Evolutionary conservation across 2,329 filamentous ascomycete species (phyloP), one percentile per base, ranked within the genome.

Genomic region (Clarireedia monteithiana): DNA sequence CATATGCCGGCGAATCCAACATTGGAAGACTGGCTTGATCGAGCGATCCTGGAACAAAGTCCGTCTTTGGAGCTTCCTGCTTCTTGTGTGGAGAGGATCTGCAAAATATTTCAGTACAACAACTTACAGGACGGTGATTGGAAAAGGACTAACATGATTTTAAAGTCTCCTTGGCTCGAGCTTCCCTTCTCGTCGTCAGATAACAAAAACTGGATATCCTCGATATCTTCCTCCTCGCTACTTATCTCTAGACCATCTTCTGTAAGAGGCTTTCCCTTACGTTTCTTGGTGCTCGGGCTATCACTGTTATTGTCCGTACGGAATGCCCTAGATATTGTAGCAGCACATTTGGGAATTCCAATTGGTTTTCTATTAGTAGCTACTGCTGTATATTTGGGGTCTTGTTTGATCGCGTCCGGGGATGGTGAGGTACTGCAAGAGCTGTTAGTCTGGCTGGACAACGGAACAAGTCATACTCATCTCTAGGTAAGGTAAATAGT

Each of bases 41-140:
- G 6, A 95, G 74, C 0, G 74, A 75, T 1, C 86, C 87, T 0
- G 89, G 86, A 1, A 78, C 68, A 63, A 94, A 95, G 62, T 83
- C 77, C 0, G 80, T 84, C 51, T 63, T 50, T 10, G 58, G 47
- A 30, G 55, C 57, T 15, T 50, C 50, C 40, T 24, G 15, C 17
- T 44, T 48, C 38, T 47, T 58, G 38, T 36, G 36, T 30, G 7
- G 14, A 12, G 39, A 50, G 49, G n/a, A 27, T 17, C 49, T 56
- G 27, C 15, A 45, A 46, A 15, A 30, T 17, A 49, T 7, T 34
- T 42, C 23, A 53, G 42, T 47, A 45, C n/a, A 12, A 4, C 0
- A 15, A 20, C 9, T 42, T 17, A 5, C 9, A 42, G 14, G 5
- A 3, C 4, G 47, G 12, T 3, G 4, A 26, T 45, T 34, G 30